A percentile compares a stretch with the other conserved stretches of the same genome.
phyloP scores from a whole-genome alignment of 2,329 filamentous ascomycete genomes.

The Aspergillus texensis region DNA sequence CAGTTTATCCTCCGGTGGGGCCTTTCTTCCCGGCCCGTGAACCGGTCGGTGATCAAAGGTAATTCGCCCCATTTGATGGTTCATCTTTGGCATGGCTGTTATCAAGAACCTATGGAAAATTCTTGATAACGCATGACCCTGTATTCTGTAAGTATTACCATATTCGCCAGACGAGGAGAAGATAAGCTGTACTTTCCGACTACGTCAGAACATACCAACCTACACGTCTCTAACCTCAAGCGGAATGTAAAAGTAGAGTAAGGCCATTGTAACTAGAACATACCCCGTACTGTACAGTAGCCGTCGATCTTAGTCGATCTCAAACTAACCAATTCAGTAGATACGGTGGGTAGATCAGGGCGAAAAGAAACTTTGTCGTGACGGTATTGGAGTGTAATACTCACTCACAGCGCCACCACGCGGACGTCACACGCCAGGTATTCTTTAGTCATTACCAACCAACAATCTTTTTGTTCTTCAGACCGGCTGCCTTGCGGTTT shows the following conservation, averaged over 20 bases:
- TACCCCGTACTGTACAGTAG: background rate
- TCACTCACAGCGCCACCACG: background rate
- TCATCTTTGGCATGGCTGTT: background rate
- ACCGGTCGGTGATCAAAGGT: background rate
- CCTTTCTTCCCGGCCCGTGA: background rate
- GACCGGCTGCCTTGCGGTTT: slow-evolving; percentile 5
- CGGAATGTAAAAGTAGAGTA: background rate
- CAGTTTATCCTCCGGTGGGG: slow-evolving; percentile 4
- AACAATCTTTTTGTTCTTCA: slow-evolving; percentile 1
- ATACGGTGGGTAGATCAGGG: background rate
- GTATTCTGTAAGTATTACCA: background rate
- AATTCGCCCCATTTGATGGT: background rate
- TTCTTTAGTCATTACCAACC: slow-evolving; percentile 1
- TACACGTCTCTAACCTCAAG: background rate
- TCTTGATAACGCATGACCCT: background rate
- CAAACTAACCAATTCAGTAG: background rate
- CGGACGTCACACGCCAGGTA: background rate
- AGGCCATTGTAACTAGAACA: background rate
- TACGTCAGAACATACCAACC: background rate
- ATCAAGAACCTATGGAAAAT: background rate
- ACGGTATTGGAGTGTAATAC: background rate
- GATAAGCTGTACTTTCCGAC: background rate
- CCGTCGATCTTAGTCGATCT: slow-evolving; percentile 1
- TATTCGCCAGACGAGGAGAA: background rate
- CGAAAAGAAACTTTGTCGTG: background rate